These are phyloP conservation scores for Cryphonectria radicalis DNA, from an alignment of 2,329 filamentous ascomycete species.

Conservation along the genomic window DNA sequence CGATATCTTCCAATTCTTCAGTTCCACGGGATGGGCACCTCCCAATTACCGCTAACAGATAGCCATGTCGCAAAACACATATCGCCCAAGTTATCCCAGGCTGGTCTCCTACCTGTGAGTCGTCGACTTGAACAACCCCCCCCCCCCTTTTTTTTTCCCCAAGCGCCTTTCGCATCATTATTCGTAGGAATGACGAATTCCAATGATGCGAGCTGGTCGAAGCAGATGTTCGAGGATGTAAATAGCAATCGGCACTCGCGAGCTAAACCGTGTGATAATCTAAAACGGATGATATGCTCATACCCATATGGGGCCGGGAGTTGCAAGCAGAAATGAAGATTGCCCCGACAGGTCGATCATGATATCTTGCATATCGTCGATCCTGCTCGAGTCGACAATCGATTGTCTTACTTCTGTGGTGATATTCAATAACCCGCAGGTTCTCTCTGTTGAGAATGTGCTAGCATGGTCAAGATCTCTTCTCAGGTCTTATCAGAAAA, in stretches of 20 bases:
- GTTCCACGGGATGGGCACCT: too few species aligned
- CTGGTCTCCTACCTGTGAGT: too few species aligned
- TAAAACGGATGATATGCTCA: not conserved
- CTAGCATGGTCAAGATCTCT: too few species aligned
- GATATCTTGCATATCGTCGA: not conserved
- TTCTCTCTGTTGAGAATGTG: not conserved
- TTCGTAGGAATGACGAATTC: not conserved
- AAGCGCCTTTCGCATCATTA: not conserved
- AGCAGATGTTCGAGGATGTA: not conserved
- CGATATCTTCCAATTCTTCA: not conserved
- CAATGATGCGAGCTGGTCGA: not conserved
- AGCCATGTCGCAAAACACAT: not conserved
- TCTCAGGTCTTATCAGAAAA: conserved; percentile 35
- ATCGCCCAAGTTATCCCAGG: not conserved
- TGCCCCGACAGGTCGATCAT: not conserved
- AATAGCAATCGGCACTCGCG: not conserved
- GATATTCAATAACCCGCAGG: not conserved
- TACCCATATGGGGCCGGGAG: too few species aligned
- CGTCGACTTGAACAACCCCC: not conserved
- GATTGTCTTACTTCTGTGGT: too few species aligned
- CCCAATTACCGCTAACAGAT: not conserved
- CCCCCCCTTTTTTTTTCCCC: too few species aligned
- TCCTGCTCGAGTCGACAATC: not conserved
- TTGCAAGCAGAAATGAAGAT: not conserved
- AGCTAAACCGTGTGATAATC: not conserved